Conservation (phyloP, 2,329 filamentous ascomycete species). For the Curvularia eragrostidis region DNA sequence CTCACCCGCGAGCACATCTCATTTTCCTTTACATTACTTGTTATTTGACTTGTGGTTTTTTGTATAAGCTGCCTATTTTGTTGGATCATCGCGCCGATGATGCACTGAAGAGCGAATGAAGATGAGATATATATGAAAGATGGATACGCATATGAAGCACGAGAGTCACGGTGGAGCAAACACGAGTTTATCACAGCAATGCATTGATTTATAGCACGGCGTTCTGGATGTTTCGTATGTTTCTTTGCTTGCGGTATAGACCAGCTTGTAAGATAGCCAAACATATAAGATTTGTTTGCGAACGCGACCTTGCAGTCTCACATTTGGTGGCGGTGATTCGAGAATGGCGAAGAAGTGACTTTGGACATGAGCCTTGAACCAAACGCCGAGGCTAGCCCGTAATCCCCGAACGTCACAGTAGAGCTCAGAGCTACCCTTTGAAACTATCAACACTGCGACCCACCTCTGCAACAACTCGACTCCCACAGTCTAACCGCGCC, state of each 20-base stretch:
- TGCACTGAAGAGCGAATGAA: constrained; percentile 7
- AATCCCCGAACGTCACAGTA: constrained; percentile 22
- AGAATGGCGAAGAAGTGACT: background rate
- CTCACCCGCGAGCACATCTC: background rate
- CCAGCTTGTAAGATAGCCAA: constrained; percentile 11
- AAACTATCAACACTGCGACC: constrained; percentile 4
- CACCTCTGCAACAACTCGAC: background rate
- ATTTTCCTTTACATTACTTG: background rate
- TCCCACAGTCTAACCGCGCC: background rate
- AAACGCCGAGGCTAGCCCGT: constrained; percentile 21
- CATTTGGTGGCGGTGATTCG: background rate
- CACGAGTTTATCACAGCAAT: constrained; percentile 3
- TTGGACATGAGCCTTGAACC: background rate
- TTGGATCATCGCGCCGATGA: constrained; percentile 1
- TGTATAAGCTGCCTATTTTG: background rate
- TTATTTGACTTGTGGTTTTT: constrained; percentile 2
- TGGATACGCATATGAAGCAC: constrained; percentile 10
- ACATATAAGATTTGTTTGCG: constrained; percentile 11
- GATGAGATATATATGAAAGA: constrained; percentile 15
- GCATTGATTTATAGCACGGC: constrained; percentile 9
- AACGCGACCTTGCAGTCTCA: background rate
- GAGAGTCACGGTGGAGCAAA: constrained; percentile 10
- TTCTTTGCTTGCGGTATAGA: constrained; percentile 4
- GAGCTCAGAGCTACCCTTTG: constrained; percentile 15
- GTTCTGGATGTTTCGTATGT: constrained; percentile 9